Evolutionary conservation across 2,329 filamentous ascomycete species (phyloP).

Genomic region (Aureobasidium zeae): DNA sequence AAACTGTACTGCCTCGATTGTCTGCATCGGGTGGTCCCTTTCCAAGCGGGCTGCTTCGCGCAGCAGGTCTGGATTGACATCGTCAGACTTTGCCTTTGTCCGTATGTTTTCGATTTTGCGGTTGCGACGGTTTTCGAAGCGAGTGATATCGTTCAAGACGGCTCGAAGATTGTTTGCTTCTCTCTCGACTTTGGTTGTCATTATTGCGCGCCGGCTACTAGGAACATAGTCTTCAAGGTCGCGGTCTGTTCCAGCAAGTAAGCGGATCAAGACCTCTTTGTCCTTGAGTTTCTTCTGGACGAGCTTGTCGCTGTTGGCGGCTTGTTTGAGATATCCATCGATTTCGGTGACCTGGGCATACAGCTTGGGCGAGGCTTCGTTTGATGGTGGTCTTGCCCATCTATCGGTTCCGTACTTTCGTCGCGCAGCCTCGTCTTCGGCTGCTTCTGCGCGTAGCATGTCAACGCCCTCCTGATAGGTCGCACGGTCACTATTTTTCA

Average conservation of each 20-base stretch:
- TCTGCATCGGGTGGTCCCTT: conserved; percentile 73
- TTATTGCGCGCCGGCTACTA: conserved; percentile 66
- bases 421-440: conserved; percentile 69
- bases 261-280: conserved; percentile 62
- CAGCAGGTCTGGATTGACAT: conserved; percentile 75
- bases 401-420: conserved; percentile 76
- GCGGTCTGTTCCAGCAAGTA: conserved; percentile 71
- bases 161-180: conserved; percentile 69
- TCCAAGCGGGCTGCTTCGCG: conserved; percentile 77
- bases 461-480: conserved; percentile 78
- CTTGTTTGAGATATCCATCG: conserved; percentile 72
- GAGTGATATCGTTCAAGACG: conserved; percentile 73
- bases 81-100: conserved; percentile 73
- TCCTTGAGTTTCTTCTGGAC: conserved; percentile 71
- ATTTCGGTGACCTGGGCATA: conserved; percentile 71
- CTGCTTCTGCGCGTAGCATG: conserved; percentile 66
- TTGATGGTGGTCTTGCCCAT: conserved; percentile 65
- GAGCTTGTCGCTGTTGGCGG: conserved; percentile 55
- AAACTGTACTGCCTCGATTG: conserved; percentile 80
- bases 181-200: conserved; percentile 70
- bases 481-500: conserved; percentile 69
- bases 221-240: conserved; percentile 84
- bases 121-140: conserved; percentile 70
- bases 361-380: conserved; percentile 60
- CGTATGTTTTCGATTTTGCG: conserved; percentile 71